Evolutionary conservation across 2,329 filamentous ascomycete species (phyloP).

Genomic region (Penicillium aurantiogriseum): DNA sequence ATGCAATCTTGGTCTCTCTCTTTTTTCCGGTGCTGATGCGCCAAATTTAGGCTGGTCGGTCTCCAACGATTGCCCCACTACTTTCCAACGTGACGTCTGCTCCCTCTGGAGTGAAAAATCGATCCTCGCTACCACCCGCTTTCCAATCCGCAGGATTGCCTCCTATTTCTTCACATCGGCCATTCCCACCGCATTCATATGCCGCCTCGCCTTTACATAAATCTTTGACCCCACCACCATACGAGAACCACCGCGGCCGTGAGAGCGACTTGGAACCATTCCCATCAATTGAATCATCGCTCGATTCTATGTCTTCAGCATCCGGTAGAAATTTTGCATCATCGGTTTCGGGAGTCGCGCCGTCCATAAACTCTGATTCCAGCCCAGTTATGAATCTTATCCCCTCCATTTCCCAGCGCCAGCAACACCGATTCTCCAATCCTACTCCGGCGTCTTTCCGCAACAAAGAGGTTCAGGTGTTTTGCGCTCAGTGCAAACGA

Average conservation of each 20-base stretch:
- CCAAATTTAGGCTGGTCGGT: slow-evolving; percentile 36
- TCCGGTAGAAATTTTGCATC: slow-evolving; percentile 70
- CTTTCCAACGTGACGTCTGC: slow-evolving; percentile 41
- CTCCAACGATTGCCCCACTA: slow-evolving; percentile 41
- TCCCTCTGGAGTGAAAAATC: slow-evolving; percentile 46
- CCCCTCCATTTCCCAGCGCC: slow-evolving; percentile 36
- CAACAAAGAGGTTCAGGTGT: slow-evolving; percentile 69
- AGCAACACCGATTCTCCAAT: slow-evolving; percentile 44
- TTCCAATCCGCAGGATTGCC: slow-evolving; percentile 52
- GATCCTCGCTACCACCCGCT: slow-evolving; percentile 61
- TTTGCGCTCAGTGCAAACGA: slow-evolving; percentile 82
- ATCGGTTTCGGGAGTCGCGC: slow-evolving; percentile 61
- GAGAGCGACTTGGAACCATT: slow-evolving; percentile 72
- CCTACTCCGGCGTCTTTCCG: slow-evolving; percentile 55
- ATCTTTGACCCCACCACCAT: slow-evolving; percentile 78
- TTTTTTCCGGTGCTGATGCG: slow-evolving; percentile 46
- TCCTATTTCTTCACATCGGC: slow-evolving; percentile 39
- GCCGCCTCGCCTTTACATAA: slow-evolving; percentile 89
- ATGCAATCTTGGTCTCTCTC: slow-evolving; percentile 29
- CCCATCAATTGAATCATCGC: slow-evolving; percentile 81
- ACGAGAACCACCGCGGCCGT: slow-evolving; percentile 51
- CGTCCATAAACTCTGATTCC: slow-evolving; percentile 68
- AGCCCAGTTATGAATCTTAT: slow-evolving; percentile 52
- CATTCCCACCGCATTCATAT: slow-evolving; percentile 57
- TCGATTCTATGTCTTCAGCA: slow-evolving; percentile 51